Evolutionary conservation across 140 eudicot species (phyloP), one percentile per base, ranked within the genome.

Genomic region (Oenanthe javanica): DNA sequence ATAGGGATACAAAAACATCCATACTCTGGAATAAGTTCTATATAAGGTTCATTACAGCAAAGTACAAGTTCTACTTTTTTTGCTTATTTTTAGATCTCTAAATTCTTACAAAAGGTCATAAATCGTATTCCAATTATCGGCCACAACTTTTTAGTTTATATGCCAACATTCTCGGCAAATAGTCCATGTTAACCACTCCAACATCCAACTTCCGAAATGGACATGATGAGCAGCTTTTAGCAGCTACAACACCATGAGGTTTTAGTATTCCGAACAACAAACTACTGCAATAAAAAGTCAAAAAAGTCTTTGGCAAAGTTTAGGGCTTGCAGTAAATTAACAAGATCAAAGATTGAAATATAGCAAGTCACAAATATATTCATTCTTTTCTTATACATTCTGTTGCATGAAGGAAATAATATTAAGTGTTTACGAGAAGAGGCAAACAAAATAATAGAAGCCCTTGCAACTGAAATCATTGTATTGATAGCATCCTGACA

Each of bases 381-480:
- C 14, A 43, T 52, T 18, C 77, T 72, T 72, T 15, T 45, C 77
- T 45, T 72, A n/a, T 40, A 45, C 49, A 40, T 72, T 72, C 77
- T 45, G 77, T 43, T 42, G 9, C 77, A 72, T 72, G 8, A 42
- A 72, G 3, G 27, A 43, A 19, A 42, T 9, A 21, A 45, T 16
- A 31, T 31, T 2, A 27, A 13, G 31, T 9, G 77, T 72, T 42
- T 21, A 72, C 14, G 18, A 45, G 54, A 31, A 31, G 52, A 72
- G 76, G 52, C 9, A 72, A 72, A 72, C 77, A 43, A 43, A 18
- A 72, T 72, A 45, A 45, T 25, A 72, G 36, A 15, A 70, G 38
- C 49, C 49, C 75, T 67, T 70, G 4, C 42, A 16, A 70, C 75
- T 70, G 47, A 72, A 43, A 45, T 21, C 77, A 72, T 72, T 72